Evolutionary conservation across 192 early-diverging fungal species (phyloP), one percentile per base, ranked within the genome.

Genomic region (Jimgerdemannia lactiflua): DNA sequence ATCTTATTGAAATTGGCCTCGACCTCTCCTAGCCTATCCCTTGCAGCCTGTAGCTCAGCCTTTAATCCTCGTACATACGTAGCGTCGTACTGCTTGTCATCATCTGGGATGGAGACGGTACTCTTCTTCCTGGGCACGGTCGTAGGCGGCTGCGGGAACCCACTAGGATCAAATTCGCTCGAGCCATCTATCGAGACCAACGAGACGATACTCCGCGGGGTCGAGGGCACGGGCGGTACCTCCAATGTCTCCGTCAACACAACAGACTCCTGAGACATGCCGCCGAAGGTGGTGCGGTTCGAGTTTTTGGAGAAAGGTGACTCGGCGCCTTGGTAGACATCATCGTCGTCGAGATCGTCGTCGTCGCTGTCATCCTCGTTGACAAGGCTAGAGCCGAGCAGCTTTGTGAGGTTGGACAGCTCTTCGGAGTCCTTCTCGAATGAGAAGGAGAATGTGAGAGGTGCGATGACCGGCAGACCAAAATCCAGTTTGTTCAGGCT

Each of bases 341-440:
- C 67, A n/a, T 73, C 72, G 39, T 18, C 49, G 17, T 73, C 72
- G 44, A 66, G 4, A 66, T 73, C 66, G 17, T 54, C 49, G 49
- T 64, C 10, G 39, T 19, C 65, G 3, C 40, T 67, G 18, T 74
- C 74, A 40, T 68, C 42, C 18, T 40, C 67, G 67, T 68, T 68
- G 7, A 69, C 66, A 18, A 83, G 67, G 71, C 65, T 74, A 39
- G 69, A 72, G 39, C 81, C 81, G 17, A 83, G 54, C 7, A 71
- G 67, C 65, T 76, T 77, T n/a, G 81, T 76, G 11, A 83, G 68
- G 70, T 83, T 79, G 2, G 70, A 63, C 18, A 83, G 43, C 66
- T 83, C 81, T 39, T 67, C 72, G 17, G 78, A 77, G 11, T 83
- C 81, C 43, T 77, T 77, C 41, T 83, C 81, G 65, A 79, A 83